Base-by-base conservation (phyloP, 306 rosid species). In the Fragaria vesca region DNA sequence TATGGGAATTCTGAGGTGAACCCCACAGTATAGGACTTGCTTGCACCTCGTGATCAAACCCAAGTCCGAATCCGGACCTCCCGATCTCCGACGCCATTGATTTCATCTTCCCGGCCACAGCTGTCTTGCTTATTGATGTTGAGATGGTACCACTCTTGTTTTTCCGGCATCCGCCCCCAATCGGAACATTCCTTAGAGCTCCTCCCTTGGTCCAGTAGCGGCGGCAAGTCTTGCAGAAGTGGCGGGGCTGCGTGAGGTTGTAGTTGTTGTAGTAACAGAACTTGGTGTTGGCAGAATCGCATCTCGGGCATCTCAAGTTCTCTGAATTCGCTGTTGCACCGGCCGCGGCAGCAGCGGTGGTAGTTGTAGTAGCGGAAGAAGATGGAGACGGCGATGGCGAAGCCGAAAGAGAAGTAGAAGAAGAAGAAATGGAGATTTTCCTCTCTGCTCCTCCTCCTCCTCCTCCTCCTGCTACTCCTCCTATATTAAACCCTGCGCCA, bases 181-280 rank as follows among this genome's bases (percentile, higher is more conserved):
- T 89, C 0, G 96, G 96, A 26, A 91, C 90, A 45, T 91, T 89
- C 60, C 96, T 70, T 45, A 91, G 91, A 34, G 93, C 88, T 9
- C 96, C 96, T 2, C 96, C 96, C 83, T 89, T 89, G 46, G 96
- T 91, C 96, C 98, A 94, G 82, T 94, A 94, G 4, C 98, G 94
- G 81, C 98, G 98, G 66, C 98, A 94, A 7, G 97, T 90, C 86
- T 94, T 94, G 88, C 98, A 94, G 88, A 94, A 94, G 84, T 94
- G 97, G 48, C 98, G 98, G 3, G 98, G 98, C 87, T 94, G 98
- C 36, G 98, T 92, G 78, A 94, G 96, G 83, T 94, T 94, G 88
- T 91, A 91, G 89, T 91, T 91, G 89, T 91, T 91, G 88, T 91
- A 91, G 88, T 91, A 93, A 66, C 98, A 93, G 75, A 93, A 93